Evolutionary conservation across 768 basidiomycete genomes (phyloP).

Genomic region (Collybia nuda): DNA sequence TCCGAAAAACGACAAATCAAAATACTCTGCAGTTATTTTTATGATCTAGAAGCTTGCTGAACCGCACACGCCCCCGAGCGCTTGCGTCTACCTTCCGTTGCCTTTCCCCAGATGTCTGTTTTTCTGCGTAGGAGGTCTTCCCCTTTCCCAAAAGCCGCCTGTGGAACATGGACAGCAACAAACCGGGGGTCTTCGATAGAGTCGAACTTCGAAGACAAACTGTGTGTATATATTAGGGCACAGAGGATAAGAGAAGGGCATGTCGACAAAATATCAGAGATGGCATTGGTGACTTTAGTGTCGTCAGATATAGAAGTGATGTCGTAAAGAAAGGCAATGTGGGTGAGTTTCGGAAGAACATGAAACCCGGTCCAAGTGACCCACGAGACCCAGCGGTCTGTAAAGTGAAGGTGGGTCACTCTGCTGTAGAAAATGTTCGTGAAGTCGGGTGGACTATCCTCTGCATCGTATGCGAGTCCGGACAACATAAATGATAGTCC

Average conservation of each 20-base stretch:
- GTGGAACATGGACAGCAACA: not conserved
- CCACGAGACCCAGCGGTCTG: constrained; percentile 3
- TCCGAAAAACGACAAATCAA: too few species aligned
- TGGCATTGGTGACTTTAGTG: not conserved
- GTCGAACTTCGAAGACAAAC: not conserved
- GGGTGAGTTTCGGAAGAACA: constrained; percentile 4
- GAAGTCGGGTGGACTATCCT: not conserved
- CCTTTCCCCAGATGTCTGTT: not conserved
- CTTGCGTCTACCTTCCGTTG: not conserved
- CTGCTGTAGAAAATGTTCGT: not conserved
- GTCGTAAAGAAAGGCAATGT: constrained; percentile 4
- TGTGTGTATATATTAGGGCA: not conserved
- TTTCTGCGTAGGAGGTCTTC: not conserved
- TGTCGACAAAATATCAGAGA: not conserved
- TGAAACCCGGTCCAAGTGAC: constrained; percentile 1
- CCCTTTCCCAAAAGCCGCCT: not conserved
- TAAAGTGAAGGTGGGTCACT: constrained; percentile 5
- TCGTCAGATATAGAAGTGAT: constrained; percentile 1
- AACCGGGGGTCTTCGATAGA: not conserved
- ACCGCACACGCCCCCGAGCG: too few species aligned
- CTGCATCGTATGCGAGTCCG: not conserved
- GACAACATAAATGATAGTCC: constrained; percentile 1
- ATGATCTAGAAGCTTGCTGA: too few species aligned
- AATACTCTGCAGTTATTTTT: too few species aligned
- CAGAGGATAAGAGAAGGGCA: not conserved